Conservation (phyloP, 2,329 filamentous ascomycete genomes). For the Orbilia javanica region DNA sequence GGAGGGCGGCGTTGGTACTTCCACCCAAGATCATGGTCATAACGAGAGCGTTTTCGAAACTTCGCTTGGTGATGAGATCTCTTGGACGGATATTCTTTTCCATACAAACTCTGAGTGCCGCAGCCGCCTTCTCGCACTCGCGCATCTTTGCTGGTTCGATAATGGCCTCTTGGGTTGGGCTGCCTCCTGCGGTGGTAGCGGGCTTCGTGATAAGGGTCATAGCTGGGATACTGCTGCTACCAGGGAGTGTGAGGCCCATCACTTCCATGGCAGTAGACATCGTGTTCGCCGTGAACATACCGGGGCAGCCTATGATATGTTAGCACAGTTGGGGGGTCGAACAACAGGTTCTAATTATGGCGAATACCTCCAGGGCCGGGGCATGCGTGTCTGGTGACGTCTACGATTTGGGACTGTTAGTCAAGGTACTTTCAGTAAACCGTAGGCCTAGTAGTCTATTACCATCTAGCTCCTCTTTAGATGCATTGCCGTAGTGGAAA, state of each 20-base stretch:
- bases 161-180: slow-evolving; percentile 33
- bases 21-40: slow-evolving; percentile 94
- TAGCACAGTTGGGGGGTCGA: neutral
- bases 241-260: slow-evolving; percentile 84
- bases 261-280: slow-evolving; percentile 93
- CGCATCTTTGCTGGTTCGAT: slow-evolving; percentile 79
- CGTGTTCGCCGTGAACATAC: slow-evolving; percentile 95
- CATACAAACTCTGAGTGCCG: slow-evolving; percentile 83
- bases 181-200: slow-evolving; percentile 12
- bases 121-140: slow-evolving; percentile 84
- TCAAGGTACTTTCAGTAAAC: slow-evolving; percentile 75
- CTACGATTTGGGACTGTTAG: slow-evolving; percentile 63
- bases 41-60: slow-evolving; percentile 89
- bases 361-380: slow-evolving; percentile 73
- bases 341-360: neutral
- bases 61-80: slow-evolving; percentile 81
- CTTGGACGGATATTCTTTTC: slow-evolving; percentile 83
- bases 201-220: slow-evolving; percentile 67
- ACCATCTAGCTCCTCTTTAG: slow-evolving; percentile 61
- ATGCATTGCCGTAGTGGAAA: slow-evolving; percentile 79
- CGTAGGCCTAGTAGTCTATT: neutral
- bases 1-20: slow-evolving; percentile 87
- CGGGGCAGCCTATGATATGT: slow-evolving; percentile 75
- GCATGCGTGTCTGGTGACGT: slow-evolving; percentile 84
- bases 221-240: slow-evolving; percentile 85